phyloP scores from a whole-genome alignment of 495 filamentous ascomycete genomes.

The Lasiosphaeria miniovina region DNA sequence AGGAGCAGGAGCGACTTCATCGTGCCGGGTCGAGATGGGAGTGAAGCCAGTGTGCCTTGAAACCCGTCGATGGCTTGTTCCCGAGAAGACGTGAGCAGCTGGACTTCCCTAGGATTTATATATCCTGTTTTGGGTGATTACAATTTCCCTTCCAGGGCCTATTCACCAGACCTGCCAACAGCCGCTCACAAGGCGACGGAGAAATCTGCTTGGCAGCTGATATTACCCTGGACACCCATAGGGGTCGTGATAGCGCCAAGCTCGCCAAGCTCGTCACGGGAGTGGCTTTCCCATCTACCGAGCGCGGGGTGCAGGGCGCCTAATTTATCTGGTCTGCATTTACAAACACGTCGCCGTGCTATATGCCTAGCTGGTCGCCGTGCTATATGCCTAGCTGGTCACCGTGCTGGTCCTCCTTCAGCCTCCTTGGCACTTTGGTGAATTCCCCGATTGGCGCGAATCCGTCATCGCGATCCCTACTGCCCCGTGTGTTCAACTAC shows the following conservation, averaged over 20 bases:
- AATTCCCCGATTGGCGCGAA: no score
- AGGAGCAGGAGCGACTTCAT: constrained; percentile 30
- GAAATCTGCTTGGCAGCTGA: constrained; percentile 6
- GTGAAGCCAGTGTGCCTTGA: background rate
- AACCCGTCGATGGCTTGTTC: no score
- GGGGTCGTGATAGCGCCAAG: background rate
- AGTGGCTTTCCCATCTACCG: constrained; percentile 17
- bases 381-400: no score
- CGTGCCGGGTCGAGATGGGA: constrained; percentile 4
- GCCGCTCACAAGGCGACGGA: no score
- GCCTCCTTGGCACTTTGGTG: no score
- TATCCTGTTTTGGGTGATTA: no score
- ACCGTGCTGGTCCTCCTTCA: no score
- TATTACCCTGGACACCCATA: constrained; percentile 15
- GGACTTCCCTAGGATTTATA: background rate
- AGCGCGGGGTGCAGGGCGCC: constrained; percentile 15
- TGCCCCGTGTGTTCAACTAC: no score
- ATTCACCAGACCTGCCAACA: background rate
- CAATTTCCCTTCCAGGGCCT: background rate
- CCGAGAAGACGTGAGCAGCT: background rate
- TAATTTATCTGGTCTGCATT: background rate
- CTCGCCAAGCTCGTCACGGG: constrained; percentile 10
- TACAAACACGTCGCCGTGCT: background rate
- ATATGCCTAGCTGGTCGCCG: no score
- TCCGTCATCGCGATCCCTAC: no score